Conservation (phyloP, 2,329 filamentous ascomycete species). For the Ophiostoma perfectum region DNA sequence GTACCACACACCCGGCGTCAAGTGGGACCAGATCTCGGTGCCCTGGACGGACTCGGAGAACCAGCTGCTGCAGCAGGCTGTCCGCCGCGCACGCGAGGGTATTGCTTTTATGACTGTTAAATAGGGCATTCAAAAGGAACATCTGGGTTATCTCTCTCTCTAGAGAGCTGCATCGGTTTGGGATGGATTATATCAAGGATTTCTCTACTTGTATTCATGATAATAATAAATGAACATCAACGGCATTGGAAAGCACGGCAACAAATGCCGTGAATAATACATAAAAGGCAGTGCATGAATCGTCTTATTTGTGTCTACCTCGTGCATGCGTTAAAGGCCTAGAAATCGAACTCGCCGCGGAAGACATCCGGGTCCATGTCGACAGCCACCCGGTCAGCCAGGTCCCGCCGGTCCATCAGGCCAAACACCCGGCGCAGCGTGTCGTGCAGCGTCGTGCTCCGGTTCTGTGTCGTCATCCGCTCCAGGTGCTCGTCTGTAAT, state of each 20-base stretch:
- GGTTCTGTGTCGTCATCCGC: slow-evolving; percentile 86
- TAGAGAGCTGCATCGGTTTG: too few relatives aligned
- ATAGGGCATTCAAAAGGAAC: slow-evolving; percentile 19
- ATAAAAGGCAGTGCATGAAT: too few relatives aligned
- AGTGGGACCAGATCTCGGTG: slow-evolving; percentile 62
- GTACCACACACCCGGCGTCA: slow-evolving; percentile 57
- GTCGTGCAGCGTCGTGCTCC: slow-evolving; percentile 94
- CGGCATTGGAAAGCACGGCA: not conserved
- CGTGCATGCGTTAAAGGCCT: not conserved
- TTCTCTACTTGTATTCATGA: not conserved
- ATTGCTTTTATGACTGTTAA: slow-evolving; percentile 62
- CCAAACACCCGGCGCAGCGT: slow-evolving; percentile 91
- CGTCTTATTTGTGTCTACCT: too few relatives aligned
- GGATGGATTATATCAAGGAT: too few relatives aligned
- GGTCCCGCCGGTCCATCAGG: slow-evolving; percentile 84
- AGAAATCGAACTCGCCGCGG: slow-evolving; percentile 85
- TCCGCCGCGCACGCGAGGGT: slow-evolving; percentile 53
- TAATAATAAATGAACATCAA: slow-evolving; percentile 44
- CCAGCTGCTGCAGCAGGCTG: slow-evolving; percentile 55
- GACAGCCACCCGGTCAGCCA: slow-evolving; percentile 79
- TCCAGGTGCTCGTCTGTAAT: slow-evolving; percentile 68
- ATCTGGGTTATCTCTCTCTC: too few relatives aligned
- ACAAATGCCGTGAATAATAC: slow-evolving; percentile 55
- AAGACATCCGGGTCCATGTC: slow-evolving; percentile 90
- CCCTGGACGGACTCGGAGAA: slow-evolving; percentile 64